Conservation (phyloP, 768 basidiomycete species). For the button mushroom (Agaricus bisporus) region DNA sequence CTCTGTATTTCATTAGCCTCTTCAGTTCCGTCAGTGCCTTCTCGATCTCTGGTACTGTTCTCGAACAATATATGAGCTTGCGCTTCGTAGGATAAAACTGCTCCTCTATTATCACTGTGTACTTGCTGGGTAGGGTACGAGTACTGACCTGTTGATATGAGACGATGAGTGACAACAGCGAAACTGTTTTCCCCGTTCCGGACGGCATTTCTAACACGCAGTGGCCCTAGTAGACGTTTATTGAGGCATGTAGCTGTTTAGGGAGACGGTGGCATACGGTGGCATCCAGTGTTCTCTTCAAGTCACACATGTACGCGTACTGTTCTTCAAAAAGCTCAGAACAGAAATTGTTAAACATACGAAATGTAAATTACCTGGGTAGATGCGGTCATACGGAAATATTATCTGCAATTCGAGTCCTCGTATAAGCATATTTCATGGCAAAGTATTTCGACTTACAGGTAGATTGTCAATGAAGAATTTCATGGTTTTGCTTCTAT, state of each 20-base stretch:
- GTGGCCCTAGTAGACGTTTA: slow-evolving; percentile 62
- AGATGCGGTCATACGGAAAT: slow-evolving; percentile 93
- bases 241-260: not conserved
- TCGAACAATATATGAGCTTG: slow-evolving; percentile 97
- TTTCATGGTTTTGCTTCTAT: slow-evolving; percentile 45
- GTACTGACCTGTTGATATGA: slow-evolving; percentile 87
- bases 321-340: slow-evolving; percentile 55
- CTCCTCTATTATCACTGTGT: slow-evolving; percentile 7
- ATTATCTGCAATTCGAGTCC: slow-evolving; percentile 49
- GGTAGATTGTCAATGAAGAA: slow-evolving; percentile 79
- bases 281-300: slow-evolving; percentile 94
- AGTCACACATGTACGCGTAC: slow-evolving; percentile 99
- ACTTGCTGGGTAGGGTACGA: not conserved
- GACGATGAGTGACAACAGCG: slow-evolving; percentile 89
- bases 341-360: not conserved
- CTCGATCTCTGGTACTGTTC: slow-evolving; percentile 98
- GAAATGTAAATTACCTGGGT: slow-evolving; percentile 61
- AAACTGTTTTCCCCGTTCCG: slow-evolving; percentile 98
- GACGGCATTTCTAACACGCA: slow-evolving; percentile 99
- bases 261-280: slow-evolving; percentile 43
- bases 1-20: slow-evolving; percentile 85
- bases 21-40: slow-evolving; percentile 96
- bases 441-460: slow-evolving; percentile 35
- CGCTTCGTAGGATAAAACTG: slow-evolving; percentile 90
- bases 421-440: not conserved